Evolutionary conservation across 2,329 filamentous ascomycete genomes (phyloP), one percentile per base, ranked within the genome.

Genomic region (Colletotrichum siamense): DNA sequence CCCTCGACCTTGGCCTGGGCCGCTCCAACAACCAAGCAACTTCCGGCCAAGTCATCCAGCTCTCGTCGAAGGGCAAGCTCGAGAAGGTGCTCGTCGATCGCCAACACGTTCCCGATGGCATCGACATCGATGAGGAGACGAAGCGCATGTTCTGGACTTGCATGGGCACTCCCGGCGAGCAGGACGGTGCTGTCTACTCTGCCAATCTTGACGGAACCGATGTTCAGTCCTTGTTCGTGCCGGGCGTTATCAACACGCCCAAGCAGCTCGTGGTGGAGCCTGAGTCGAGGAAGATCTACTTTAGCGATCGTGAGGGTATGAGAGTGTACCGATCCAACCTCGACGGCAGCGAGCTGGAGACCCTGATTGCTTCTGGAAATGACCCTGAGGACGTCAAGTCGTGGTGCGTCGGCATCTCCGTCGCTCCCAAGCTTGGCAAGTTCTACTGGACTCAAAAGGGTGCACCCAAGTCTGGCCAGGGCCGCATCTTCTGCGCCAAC

Each of bases 361-460:
- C 84, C 6, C 49, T 91, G n/a, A 70, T 90, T 9, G 79, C 86
- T 67, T 83, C 81, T 0, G 81, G 85, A 8, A 75, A 83, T 3
- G 71, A 83, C 22, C 73, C 79, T 12, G 78, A 81, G 15, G 86
- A 89, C 70, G 39, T 77, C 75, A 80, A 78, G 62, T 81, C 84
- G 6, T 91, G 90, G 90, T 91, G 89, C 71, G 91, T 93, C 10
- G 91, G 91, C 2, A 85, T 93, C 52, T 81, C 88, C 0, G 84
- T 93, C 0, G 86, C 87, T 5, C 82, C 82, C 0, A 75, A 81
- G 1, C 81, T 82, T 1, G 85, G 86, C 16, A 85, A 87, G 57
- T 84, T 93, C 62, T 92, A 89, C 84, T 93, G 91, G 91, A 90
- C 89, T 0, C 91, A 92, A 68, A 92, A 93, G 79, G 91, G 91